Conservation (phyloP, 1,284 basidiomycete genomes). For the Rhodotorula sp. region DNA sequence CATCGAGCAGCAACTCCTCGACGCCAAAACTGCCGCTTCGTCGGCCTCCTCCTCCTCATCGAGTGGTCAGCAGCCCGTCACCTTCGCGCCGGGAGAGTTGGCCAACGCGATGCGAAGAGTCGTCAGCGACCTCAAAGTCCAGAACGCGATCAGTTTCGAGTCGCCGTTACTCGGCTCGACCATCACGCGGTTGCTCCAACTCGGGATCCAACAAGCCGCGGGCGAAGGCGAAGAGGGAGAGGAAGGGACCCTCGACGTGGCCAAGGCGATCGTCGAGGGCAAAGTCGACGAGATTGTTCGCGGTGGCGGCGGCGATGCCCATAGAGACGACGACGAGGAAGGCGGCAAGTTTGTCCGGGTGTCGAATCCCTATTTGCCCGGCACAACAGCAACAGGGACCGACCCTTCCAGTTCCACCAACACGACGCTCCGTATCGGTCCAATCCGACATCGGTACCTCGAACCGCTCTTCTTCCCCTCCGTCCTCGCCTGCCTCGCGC, state of each 20-base stretch:
- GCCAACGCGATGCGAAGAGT: constrained; percentile 48
- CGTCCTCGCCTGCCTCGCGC: constrained; percentile 46
- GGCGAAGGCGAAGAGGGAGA: constrained; percentile 59
- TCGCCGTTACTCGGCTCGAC: constrained; percentile 40
- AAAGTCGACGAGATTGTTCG: constrained; percentile 57
- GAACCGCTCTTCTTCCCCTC: constrained; percentile 81
- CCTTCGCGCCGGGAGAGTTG: constrained; percentile 21
- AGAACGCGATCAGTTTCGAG: constrained; percentile 52
- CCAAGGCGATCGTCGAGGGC: constrained; percentile 54
- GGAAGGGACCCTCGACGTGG: constrained; percentile 68
- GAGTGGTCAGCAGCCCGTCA: background rate
- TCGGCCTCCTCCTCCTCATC: background rate
- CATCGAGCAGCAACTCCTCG: constrained; percentile 10
- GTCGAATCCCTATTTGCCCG: constrained; percentile 66
- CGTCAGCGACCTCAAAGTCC: constrained; percentile 59
- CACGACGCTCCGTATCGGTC: constrained; percentile 71
- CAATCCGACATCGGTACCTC: constrained; percentile 83
- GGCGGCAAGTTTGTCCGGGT: constrained; percentile 72
- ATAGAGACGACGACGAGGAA: constrained; percentile 45
- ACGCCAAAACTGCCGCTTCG: background rate
- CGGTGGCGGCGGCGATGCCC: constrained; percentile 1
- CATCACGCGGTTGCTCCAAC: background rate
- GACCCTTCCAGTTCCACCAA: background rate
- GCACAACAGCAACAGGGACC: constrained; percentile 57
- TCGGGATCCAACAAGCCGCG: constrained; percentile 44